These are phyloP conservation scores for Fraxinus angustifolia DNA, from an alignment of 305 asterid species.

Conservation along the genomic window DNA sequence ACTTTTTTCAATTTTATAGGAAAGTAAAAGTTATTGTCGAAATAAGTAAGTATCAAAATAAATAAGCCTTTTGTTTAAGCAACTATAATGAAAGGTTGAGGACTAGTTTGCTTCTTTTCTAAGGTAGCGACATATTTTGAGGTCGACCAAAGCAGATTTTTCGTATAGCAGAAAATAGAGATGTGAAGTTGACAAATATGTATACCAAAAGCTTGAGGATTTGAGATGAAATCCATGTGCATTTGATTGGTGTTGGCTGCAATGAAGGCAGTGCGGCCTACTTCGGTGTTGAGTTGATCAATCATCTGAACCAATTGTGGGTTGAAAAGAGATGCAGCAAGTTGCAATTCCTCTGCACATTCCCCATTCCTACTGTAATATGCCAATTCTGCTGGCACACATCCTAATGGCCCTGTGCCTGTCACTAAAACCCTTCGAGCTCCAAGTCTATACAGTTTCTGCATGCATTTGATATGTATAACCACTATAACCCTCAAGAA, in stretches of 20 bases:
- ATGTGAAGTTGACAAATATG: neutral
- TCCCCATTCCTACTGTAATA: slow-evolving; percentile 32
- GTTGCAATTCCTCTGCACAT: slow-evolving; percentile 32
- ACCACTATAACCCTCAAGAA: neutral
- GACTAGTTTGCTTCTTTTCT: neutral
- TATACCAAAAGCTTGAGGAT: slow-evolving; percentile 37
- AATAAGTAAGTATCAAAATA: too few relatives aligned
- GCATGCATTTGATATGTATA: neutral
- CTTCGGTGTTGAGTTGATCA: slow-evolving; percentile 21
- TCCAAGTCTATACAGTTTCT: slow-evolving; percentile 38
- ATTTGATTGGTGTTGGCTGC: slow-evolving; percentile 32
- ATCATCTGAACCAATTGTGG: slow-evolving; percentile 34
- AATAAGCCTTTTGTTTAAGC: neutral
- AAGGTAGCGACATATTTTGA: neutral
- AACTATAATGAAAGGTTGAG: neutral
- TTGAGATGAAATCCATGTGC: slow-evolving; percentile 34
- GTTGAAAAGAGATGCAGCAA: slow-evolving; percentile 35
- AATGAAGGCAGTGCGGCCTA: slow-evolving; percentile 29
- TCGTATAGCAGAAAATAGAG: neutral
- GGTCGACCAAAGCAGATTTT: neutral
- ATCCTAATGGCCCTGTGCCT: slow-evolving; percentile 54
- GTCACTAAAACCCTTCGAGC: slow-evolving; percentile 39
- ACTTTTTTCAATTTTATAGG: neutral
- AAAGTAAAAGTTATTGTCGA: neutral
- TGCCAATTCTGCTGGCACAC: slow-evolving; percentile 47